These are phyloP conservation scores for Jimgerdemannia flammicorona DNA, from an alignment of 192 early-diverging fungal species.

Conservation along the genomic window DNA sequence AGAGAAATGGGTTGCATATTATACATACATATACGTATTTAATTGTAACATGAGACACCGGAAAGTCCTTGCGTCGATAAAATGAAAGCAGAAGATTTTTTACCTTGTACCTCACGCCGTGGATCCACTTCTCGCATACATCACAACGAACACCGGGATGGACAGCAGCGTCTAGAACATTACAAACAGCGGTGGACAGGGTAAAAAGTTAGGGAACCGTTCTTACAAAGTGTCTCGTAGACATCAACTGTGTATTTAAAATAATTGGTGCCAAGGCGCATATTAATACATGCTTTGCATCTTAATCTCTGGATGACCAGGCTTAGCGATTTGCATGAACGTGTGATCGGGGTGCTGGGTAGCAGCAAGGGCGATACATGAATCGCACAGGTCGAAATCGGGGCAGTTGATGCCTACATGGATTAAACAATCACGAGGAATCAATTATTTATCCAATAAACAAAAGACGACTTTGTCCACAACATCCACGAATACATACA, in stretches of 20 bases:
- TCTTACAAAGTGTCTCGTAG: no score
- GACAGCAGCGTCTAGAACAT: conserved; percentile 6
- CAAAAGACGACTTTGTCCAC: no score
- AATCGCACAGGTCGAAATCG: conserved; percentile 56
- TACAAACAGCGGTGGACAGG: not conserved
- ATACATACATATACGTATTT: no score
- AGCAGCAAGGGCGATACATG: conserved; percentile 42
- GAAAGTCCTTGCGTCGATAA: no score
- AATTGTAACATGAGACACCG: no score
- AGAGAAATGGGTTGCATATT: no score
- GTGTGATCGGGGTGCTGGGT: conserved; percentile 37
- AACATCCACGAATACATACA: conserved; percentile 45
- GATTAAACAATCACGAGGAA: not conserved
- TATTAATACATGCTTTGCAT: conserved; percentile 9
- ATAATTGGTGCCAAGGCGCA: not conserved
- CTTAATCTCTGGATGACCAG: conserved; percentile 24
- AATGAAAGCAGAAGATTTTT: not conserved
- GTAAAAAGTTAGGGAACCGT: not conserved
- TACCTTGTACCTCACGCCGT: conserved; percentile 51
- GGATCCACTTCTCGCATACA: conserved; percentile 36
- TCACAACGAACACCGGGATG: conserved; percentile 45
- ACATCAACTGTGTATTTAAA: no score
- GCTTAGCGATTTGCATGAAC: conserved; percentile 30
- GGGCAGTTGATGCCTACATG: conserved; percentile 23
- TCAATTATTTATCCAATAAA: no score